phyloP scores from a whole-genome alignment of 2,329 filamentous ascomycete genomes.

The Zasmidium angulare region DNA sequence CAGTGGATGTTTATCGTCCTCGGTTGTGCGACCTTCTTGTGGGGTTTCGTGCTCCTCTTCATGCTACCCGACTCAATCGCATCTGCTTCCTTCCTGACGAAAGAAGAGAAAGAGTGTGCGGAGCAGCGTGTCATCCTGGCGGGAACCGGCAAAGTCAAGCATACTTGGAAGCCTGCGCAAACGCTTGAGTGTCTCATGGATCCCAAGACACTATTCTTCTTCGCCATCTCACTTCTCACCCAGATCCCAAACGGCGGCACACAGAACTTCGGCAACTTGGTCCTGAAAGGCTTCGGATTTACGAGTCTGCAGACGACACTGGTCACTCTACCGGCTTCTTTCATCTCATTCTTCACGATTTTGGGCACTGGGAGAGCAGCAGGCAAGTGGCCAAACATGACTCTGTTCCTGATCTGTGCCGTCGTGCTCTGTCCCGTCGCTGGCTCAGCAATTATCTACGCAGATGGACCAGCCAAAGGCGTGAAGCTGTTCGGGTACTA shows the following conservation, averaged over 20 bases:
- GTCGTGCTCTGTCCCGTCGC: slow-evolving; percentile 40
- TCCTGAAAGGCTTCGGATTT: slow-evolving; percentile 23
- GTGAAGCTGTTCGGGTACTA: slow-evolving; percentile 60
- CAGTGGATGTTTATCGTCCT: slow-evolving; percentile 34
- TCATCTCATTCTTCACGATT: slow-evolving; percentile 18
- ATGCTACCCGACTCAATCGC: slow-evolving; percentile 19
- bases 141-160: slow-evolving; percentile 16
- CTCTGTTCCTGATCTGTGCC: slow-evolving; percentile 52
- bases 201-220: slow-evolving; percentile 21
- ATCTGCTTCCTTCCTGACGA: slow-evolving; percentile 12
- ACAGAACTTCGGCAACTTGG: slow-evolving; percentile 20
- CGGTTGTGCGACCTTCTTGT: slow-evolving; percentile 18
- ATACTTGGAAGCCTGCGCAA: slow-evolving; percentile 14
- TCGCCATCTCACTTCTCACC: slow-evolving; percentile 19
- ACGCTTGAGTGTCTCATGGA: slow-evolving; percentile 18
- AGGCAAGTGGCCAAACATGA: slow-evolving; percentile 45
- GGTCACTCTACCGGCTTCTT: slow-evolving; percentile 19
- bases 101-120: slow-evolving; percentile 17
- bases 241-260: slow-evolving; percentile 23
- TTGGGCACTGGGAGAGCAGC: slow-evolving; percentile 15
- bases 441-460: slow-evolving; percentile 40
- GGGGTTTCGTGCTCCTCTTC: slow-evolving; percentile 18
- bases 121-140: slow-evolving; percentile 11
- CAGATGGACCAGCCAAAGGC: slow-evolving; percentile 38
- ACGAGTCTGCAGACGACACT: slow-evolving; percentile 19